Conservation (phyloP, 1,284 basidiomycete genomes). For the Earliella scabrosa region DNA sequence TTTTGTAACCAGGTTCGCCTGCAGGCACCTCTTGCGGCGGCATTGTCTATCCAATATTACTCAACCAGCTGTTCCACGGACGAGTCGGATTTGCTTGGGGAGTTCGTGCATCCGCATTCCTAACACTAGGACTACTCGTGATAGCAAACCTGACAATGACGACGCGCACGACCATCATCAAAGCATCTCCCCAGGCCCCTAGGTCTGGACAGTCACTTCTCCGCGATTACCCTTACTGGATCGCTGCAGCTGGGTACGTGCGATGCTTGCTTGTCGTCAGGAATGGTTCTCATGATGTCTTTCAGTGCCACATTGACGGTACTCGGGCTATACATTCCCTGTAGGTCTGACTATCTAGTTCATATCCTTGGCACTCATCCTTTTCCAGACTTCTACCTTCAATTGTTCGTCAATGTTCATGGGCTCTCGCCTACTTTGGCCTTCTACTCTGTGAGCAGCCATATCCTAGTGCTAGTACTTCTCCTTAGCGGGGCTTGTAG, state of each 20-base stretch:
- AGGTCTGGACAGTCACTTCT: no score
- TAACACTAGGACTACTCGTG: neutral
- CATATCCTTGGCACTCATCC: neutral
- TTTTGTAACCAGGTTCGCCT: neutral
- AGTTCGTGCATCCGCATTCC: neutral
- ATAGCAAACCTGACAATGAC: no score
- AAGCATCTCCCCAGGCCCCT: no score
- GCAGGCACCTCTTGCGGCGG: slow-evolving; percentile 44
- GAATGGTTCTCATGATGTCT: no score
- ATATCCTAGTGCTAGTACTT: no score
- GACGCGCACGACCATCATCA: no score
- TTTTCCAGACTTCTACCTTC: slow-evolving; percentile 51
- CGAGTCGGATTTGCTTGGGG: slow-evolving; percentile 1
- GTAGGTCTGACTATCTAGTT: neutral
- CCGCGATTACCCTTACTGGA: no score
- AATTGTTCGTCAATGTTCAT: slow-evolving; percentile 48
- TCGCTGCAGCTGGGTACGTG: no score
- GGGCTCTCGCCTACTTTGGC: slow-evolving; percentile 42
- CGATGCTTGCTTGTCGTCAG: no score
- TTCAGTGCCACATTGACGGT: neutral
- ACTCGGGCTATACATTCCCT: neutral
- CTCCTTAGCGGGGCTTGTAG: no score
- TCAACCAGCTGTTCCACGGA: slow-evolving; percentile 34
- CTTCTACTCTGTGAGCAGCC: slow-evolving; percentile 55
- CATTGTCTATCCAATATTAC: slow-evolving; percentile 52